Conservation (phyloP, 1,284 basidiomycete species). For the Ganoderma lingzhi region DNA sequence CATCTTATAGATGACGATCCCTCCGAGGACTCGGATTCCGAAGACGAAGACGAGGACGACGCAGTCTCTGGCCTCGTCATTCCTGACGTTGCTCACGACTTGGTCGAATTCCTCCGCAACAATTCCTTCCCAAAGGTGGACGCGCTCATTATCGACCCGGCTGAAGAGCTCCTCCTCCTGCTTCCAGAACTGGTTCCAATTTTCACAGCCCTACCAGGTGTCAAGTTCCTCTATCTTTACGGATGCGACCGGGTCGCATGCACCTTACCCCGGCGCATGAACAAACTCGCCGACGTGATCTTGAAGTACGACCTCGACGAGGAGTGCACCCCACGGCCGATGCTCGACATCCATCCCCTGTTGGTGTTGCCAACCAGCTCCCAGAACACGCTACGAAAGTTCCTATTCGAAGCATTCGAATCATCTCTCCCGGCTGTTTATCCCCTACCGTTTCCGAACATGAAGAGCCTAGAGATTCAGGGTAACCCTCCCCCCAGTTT, state of each 20-base stretch:
- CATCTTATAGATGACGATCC: not conserved
- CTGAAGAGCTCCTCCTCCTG: not conserved
- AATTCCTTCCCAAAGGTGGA: not conserved
- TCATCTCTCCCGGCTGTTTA: not conserved
- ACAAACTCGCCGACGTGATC: not conserved
- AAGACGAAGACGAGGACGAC: not conserved
- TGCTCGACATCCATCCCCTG: slow-evolving; percentile 3
- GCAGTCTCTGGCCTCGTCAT: not conserved
- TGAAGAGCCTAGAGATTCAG: not conserved
- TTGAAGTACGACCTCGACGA: not conserved
- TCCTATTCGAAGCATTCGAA: not conserved
- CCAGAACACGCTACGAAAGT: not conserved
- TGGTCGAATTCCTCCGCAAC: not conserved
- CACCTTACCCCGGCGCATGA: not conserved
- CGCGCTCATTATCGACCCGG: not conserved
- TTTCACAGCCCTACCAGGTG: not conserved
- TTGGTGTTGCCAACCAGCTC: not conserved
- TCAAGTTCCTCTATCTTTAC: not conserved
- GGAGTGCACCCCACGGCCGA: not conserved
- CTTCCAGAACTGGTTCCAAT: not conserved
- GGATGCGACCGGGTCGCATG: not conserved
- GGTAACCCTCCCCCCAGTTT: not conserved
- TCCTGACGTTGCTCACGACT: not conserved
- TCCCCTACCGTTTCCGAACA: not conserved
- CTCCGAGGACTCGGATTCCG: not conserved